Evolutionary conservation across 2,329 filamentous ascomycete genomes (phyloP).

Genomic region (Hypoxylon sp.): DNA sequence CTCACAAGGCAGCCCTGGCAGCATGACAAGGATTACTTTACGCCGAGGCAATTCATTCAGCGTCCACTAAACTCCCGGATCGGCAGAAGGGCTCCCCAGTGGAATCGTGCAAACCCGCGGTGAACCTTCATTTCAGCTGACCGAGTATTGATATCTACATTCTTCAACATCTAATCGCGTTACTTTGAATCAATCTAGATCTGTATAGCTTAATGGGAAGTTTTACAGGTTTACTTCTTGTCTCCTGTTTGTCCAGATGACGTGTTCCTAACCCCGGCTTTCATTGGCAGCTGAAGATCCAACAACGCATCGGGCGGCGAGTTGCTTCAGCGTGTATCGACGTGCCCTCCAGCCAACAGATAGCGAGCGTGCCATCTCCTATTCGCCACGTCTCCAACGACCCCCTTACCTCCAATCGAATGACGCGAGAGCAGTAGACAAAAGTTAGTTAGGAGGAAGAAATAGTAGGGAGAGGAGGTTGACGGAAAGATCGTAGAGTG

Average conservation of each 20-base stretch:
- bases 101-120: slow-evolving; percentile 6
- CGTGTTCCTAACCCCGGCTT: slow-evolving; percentile 33
- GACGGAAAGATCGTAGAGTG: slow-evolving; percentile 11
- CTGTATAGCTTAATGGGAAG: slow-evolving; percentile 3
- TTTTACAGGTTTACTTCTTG: slow-evolving; percentile 13
- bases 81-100: slow-evolving; percentile 19
- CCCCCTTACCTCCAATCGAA: slow-evolving; percentile 23
- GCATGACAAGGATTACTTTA: slow-evolving; percentile 15
- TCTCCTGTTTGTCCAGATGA: slow-evolving; percentile 32
- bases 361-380: slow-evolving; percentile 20
- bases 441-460: slow-evolving; percentile 19
- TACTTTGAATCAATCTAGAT: slow-evolving; percentile 21
- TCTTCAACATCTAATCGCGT: slow-evolving; percentile 12
- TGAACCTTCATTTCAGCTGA: slow-evolving; percentile 20
- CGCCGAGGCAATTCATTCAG: slow-evolving; percentile 38
- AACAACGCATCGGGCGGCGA: slow-evolving; percentile 38
- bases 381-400: slow-evolving; percentile 26
- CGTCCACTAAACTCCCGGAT: slow-evolving; percentile 24
- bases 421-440: slow-evolving; percentile 28
- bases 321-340: slow-evolving; percentile 29
- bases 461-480: slow-evolving; percentile 5
- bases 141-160: not conserved
- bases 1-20: slow-evolving; percentile 5
- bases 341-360: slow-evolving; percentile 15
- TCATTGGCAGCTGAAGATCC: slow-evolving; percentile 36